Percentiles rank a stretch among this genome's conserved stretches.
phyloP scores from a whole-genome alignment of 495 filamentous ascomycete genomes.

The Tuber brumale region DNA sequence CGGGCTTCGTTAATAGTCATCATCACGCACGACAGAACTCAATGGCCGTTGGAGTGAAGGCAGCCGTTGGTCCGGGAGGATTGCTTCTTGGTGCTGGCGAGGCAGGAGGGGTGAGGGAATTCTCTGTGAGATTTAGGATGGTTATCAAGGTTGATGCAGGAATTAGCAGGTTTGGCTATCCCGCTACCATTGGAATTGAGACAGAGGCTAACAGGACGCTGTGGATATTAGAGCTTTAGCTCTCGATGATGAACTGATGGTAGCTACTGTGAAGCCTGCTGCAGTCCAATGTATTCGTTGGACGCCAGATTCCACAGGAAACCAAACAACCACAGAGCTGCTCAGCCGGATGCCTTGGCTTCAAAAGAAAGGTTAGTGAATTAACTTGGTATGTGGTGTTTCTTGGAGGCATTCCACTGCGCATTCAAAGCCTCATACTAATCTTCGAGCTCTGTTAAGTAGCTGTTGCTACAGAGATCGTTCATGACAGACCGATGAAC shows the following conservation, averaged over 20 bases:
- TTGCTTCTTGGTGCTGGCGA: conserved; percentile 61
- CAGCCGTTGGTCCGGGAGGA: conserved; percentile 50
- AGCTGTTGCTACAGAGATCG: conserved; percentile 60
- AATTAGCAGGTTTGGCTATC: conserved; percentile 53
- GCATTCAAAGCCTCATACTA: conserved; percentile 8
- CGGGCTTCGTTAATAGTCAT: conserved; percentile 59
- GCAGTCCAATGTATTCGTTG: conserved; percentile 95
- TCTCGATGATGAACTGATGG: conserved; percentile 85
- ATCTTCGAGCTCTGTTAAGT: neutral
- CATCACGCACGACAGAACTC: conserved; percentile 68
- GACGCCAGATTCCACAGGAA: conserved; percentile 71
- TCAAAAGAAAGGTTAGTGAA: conserved; percentile 56
- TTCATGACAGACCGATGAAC: conserved; percentile 96
- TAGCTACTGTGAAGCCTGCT: conserved; percentile 86
- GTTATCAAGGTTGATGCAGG: conserved; percentile 97
- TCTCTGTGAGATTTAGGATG: conserved; percentile 89
- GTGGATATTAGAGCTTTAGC: conserved; percentile 59
- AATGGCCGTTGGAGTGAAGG: conserved; percentile 54
- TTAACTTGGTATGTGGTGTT: conserved; percentile 33
- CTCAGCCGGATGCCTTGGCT: conserved; percentile 80
- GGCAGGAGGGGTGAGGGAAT: conserved; percentile 72
- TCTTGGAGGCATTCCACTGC: neutral
- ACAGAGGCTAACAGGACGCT: neutral
- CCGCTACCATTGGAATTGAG: neutral
- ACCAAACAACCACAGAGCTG: conserved; percentile 85